Percentiles rank a stretch among this genome's conserved stretches.
Evolutionary conservation across 805 yeast species (phyloP).

Genomic region (Dipodascopsis tothii): DNA sequence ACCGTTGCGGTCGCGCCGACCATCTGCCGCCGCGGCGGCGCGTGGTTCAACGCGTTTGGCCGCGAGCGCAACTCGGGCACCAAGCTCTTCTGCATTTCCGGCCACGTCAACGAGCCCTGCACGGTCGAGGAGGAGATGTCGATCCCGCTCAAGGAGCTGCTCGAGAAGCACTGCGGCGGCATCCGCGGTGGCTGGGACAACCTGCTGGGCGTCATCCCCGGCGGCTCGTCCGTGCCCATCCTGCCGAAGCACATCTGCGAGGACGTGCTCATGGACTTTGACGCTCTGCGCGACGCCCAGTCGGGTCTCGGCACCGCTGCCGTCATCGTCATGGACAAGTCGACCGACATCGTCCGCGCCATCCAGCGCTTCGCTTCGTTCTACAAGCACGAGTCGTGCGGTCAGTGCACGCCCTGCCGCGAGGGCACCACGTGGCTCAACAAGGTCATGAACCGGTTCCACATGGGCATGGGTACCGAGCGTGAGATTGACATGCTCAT

Average conservation of each 20-base stretch:
- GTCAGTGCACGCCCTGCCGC: conserved; percentile 91
- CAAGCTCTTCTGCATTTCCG: conserved; percentile 78
- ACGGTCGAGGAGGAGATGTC: conserved; percentile 94
- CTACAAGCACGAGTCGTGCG: conserved; percentile 88
- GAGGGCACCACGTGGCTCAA: conserved; percentile 85
- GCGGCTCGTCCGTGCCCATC: conserved; percentile 83
- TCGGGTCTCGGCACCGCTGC: conserved; percentile 91
- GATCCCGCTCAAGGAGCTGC: conserved; percentile 69
- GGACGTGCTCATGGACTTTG: conserved; percentile 76
- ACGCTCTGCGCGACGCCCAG: conserved; percentile 75
- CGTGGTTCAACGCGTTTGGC: conserved; percentile 78
- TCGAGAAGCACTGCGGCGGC: conserved; percentile 88
- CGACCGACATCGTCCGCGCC: conserved; percentile 75
- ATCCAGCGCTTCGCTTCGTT: conserved; percentile 78
- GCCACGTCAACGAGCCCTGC: conserved; percentile 87
- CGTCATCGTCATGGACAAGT: conserved; percentile 82
- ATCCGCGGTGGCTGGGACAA: conserved; percentile 91
- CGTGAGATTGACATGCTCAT: conserved; percentile 77
- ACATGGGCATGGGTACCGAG: conserved; percentile 68
- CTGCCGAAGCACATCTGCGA: conserved; percentile 62
- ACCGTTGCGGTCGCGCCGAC: conserved; percentile 88
- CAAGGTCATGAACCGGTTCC: conserved; percentile 78
- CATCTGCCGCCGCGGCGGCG: conserved; percentile 80
- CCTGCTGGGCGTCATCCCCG: conserved; percentile 78
- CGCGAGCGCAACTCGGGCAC: conserved; percentile 80